Evolutionary conservation across 345 rosid genomes (phyloP), one percentile per base, ranked within the genome.

Genomic region (Iberis pinnata): DNA sequence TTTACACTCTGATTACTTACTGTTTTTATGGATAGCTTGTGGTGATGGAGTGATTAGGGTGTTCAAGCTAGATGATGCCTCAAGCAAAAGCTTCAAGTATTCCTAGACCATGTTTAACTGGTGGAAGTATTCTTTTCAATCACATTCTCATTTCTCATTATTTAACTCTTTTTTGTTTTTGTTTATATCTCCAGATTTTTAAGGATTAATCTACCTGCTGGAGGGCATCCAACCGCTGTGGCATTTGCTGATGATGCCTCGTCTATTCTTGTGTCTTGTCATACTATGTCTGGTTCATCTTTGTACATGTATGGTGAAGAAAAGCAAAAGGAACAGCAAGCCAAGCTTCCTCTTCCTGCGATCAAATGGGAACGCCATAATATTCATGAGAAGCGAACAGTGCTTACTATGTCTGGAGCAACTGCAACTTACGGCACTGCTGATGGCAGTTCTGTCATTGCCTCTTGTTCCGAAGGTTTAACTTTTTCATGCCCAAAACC

Each of bases 11-110:
- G 5, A 19, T 43, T 43, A 19, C 43, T 52, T 50, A 38, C 51
- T 52, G 18, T 66, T 47, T 75, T 60, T 71, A 44, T 56, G 33
- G 62, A 73, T 84, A 92, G 97, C 81, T 64, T 93, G 99, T 52
- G 82, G 70, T 37, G 97, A 93, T 76, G 90, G 99, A 70, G 78
- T 75, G 46, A 73, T 83, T 46, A 80, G 99, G 75, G 78, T 88
- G 49, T 88, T 80, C 60, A 84, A 83, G 79, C 70, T 92, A 78
- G 95, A 92, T 58, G 88, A 92, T 69, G 97, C 90, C 55, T 75
- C 83, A 5, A 92, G 89, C 73, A 92, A 85, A 83, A 85, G 96
- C 77, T 88, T 85, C 80, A 92, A 83, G 97, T 92, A 85, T 12
- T 80, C 55, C 53, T 35, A 4, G 24, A 3, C 39, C 39, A 19